Evolutionary conservation across 108 stramenopile species (phyloP), one percentile per base, ranked within the genome.

Genomic region (Poteriospumella lacustris): DNA sequence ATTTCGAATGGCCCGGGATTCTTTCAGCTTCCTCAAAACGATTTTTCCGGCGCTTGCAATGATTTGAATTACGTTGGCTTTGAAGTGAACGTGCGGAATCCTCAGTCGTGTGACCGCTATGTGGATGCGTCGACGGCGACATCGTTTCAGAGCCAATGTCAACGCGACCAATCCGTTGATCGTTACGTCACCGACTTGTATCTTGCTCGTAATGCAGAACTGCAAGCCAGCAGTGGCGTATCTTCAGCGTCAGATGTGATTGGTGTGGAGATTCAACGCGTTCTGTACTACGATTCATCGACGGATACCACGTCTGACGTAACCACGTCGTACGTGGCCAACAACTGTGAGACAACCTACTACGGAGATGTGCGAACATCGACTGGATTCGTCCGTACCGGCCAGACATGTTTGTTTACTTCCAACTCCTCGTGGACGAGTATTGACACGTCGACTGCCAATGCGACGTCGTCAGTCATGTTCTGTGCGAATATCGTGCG

Each of bases 61-160:
- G 82, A 83, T 19, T 68, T 42, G 28, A 83, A 64, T 34, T 78
- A 64, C 39, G 77, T 34, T 26, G 78, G 19, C 31, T 83, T 83
- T 41, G 81, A 77, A 33, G 79, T 58, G 3, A 34, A 64, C 5
- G 60, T 64, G 33, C n/a, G n/a, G n/a, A 33, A 64, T 34, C 31
- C 60, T 5, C 9, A 9, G 9, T 24, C 60, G 5, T 64, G 60
- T 38, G n/a, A n/a, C n/a, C n/a, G n/a, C n/a, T n/a, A n/a, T n/a
- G n/a, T n/a, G n/a, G n/a, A n/a, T n/a, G n/a, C n/a, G n/a, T n/a
- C n/a, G n/a, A n/a, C n/a, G n/a, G n/a, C n/a, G 26, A 12, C n/a
- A 12, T 29, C 42, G 42, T 52, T 73, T 19, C 41, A 12, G 5
- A n/a, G 40, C 31, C 70, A 44, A 73, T 73, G 70, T 42, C 9